Base-by-base conservation (phyloP, 2,329 filamentous ascomycete species). In the Alternaria rosae region DNA sequence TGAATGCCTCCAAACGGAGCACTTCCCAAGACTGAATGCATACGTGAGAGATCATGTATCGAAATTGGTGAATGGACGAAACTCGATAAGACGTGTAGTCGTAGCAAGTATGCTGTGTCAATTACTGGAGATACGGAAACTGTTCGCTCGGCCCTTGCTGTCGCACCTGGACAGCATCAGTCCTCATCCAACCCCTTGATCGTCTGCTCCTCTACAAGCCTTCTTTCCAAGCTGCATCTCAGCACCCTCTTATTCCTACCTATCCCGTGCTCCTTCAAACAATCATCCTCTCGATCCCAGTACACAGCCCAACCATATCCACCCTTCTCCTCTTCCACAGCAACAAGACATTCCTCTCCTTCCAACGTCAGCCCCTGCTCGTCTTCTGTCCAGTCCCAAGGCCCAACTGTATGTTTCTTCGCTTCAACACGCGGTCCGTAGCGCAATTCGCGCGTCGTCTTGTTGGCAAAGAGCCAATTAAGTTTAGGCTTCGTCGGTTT, bases 371-470 rank as follows among this genome's bases (percentile, higher is more conserved):
- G 68, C n/a, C 82, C 76, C 47, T 75, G 69, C 50, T 84, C 82
- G 65, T 91, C 87, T 30, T 88, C 85, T 1, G 87, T 92, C 89
- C 92, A 96, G 70, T 92, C 90, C 90, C 91, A 97, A 3, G 91
- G 89, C 21, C 92, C 93, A 54, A 94, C 87, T 61, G 89, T 81
- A 78, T 97, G 91, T 28, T 85, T 87, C 51, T 89, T 82, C 38
- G 91, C 92, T 66, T 91, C 89, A 44, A 87, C 88, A n/a, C 91
- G 87, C 9, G 89, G 88, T 3, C 88, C 88, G 69, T 90, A 89
- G 67, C 85, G 87, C 38, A 90, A 62, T 73, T 89, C 85, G 45
- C 86, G 79, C 1, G 87, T 89, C 13, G 86, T 78, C 35, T 82
- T 84, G 72, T 91, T 87, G 3, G 86, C 84, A 68, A 89, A 91